Conservation (phyloP, 2,329 filamentous ascomycete species). For the Juglanconis juglandina region DNA sequence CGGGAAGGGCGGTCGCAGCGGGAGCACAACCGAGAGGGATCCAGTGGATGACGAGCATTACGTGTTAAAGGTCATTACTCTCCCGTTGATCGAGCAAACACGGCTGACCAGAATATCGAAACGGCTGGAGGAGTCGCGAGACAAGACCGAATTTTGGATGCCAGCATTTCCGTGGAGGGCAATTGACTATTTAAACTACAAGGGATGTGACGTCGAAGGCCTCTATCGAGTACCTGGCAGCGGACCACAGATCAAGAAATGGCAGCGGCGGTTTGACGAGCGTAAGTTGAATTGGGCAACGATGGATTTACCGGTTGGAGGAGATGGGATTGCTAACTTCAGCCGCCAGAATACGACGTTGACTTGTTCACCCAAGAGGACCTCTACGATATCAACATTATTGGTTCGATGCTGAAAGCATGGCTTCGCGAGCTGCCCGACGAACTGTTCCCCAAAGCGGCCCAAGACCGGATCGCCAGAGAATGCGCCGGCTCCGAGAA, state of each 20-base stretch:
- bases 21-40: conserved; percentile 65
- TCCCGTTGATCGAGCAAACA: conserved; percentile 83
- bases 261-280: conserved; percentile 87
- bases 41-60: conserved; percentile 79
- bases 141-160: conserved; percentile 99
- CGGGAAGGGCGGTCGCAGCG: conserved; percentile 71
- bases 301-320: neutral
- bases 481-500: conserved; percentile 75
- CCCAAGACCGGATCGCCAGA: conserved; percentile 74
- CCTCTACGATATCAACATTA: conserved; percentile 93
- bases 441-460: conserved; percentile 82
- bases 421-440: conserved; percentile 95
- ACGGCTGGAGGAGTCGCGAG: conserved; percentile 77
- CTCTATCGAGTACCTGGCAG: conserved; percentile 90
- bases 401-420: conserved; percentile 92
- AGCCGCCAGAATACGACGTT: conserved; percentile 69
- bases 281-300: conserved; percentile 44
- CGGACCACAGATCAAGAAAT: conserved; percentile 85
- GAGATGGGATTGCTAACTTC: conserved; percentile 19
- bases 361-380: conserved; percentile 84
- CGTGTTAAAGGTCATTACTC: conserved; percentile 77
- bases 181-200: conserved; percentile 94
- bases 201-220: conserved; percentile 89
- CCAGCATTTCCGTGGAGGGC: conserved; percentile 91
- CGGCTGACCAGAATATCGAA: conserved; percentile 89